A percentile compares a stretch with the other conserved stretches of the same genome.
These are phyloP conservation scores for Hymenotorrendiella dingleyae DNA, from an alignment of 2,329 filamentous ascomycete genomes.

Conservation along the genomic window DNA sequence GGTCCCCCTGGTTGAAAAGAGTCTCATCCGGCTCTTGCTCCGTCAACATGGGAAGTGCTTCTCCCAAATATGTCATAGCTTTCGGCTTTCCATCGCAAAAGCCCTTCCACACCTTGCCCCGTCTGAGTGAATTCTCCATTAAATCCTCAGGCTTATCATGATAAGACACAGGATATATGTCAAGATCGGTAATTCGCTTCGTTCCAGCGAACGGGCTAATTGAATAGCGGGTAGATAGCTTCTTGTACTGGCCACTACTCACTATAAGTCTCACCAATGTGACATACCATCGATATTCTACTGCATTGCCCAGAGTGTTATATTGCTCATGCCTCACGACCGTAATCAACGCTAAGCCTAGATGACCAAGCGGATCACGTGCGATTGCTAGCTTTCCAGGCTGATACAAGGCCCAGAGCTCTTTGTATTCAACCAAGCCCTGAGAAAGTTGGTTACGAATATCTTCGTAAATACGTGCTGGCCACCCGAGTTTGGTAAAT, in stretches of 20 bases:
- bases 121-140: background rate
- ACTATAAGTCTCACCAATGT: background rate
- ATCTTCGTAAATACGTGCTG: background rate
- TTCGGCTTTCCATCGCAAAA: background rate
- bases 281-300: background rate
- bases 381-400: background rate
- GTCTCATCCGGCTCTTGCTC: too few relatives aligned
- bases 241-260: background rate
- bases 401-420: constrained; percentile 3
- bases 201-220: background rate
- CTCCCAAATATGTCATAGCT: background rate
- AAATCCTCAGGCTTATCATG: background rate
- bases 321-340: background rate
- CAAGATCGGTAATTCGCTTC: background rate
- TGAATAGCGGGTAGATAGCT: background rate
- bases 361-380: background rate
- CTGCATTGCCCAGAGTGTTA: background rate
- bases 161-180: background rate
- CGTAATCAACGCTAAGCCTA: background rate
- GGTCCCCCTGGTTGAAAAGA: background rate
- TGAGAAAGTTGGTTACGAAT: constrained; percentile 29
- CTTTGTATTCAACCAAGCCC: constrained; percentile 28
- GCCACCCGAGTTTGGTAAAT: background rate
- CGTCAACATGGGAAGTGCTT: background rate
- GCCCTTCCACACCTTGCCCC: background rate